Percentiles rank a stretch among this genome's conserved stretches.
These are phyloP conservation scores for Daldinia decipiens DNA, from an alignment of 495 filamentous ascomycete species.

Conservation along the genomic window DNA sequence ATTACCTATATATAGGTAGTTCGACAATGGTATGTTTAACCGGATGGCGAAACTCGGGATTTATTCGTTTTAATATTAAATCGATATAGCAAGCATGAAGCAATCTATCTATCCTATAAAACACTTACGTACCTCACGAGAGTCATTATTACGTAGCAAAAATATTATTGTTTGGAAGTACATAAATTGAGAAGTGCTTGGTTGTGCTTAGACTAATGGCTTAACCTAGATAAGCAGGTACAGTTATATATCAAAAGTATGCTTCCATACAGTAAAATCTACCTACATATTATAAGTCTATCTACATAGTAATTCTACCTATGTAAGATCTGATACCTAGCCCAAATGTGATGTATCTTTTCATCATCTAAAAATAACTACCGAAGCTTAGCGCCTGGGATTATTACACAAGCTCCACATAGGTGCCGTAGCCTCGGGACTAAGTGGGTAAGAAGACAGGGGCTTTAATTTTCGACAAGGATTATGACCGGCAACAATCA, in stretches of 20 bases:
- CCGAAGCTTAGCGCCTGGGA: conserved; percentile 16
- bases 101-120: not conserved
- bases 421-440: conserved; percentile 18
- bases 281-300: not conserved
- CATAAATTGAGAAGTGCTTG: not conserved
- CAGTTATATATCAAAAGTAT: not conserved
- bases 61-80: too few species aligned
- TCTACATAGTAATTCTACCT: too few species aligned
- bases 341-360: not conserved
- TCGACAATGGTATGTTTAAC: too few species aligned
- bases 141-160: not conserved
- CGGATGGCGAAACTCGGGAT: too few species aligned
- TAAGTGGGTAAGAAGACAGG: conserved; percentile 22
- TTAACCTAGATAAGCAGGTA: too few species aligned
- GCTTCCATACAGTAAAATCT: not conserved
- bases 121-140: not conserved
- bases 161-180: not conserved
- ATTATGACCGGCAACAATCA: not conserved
- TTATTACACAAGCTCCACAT: conserved; percentile 11
- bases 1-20: too few species aligned
- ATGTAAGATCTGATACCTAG: not conserved
- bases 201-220: not conserved
- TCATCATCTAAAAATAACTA: conserved; percentile 7
- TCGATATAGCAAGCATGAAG: too few species aligned
- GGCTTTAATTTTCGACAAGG: conserved; percentile 12